Percentiles rank a stretch among this genome's conserved stretches.
phyloP scores from a whole-genome alignment of 257 asterid genomes.

The Rauvolfia tetraphylla region DNA sequence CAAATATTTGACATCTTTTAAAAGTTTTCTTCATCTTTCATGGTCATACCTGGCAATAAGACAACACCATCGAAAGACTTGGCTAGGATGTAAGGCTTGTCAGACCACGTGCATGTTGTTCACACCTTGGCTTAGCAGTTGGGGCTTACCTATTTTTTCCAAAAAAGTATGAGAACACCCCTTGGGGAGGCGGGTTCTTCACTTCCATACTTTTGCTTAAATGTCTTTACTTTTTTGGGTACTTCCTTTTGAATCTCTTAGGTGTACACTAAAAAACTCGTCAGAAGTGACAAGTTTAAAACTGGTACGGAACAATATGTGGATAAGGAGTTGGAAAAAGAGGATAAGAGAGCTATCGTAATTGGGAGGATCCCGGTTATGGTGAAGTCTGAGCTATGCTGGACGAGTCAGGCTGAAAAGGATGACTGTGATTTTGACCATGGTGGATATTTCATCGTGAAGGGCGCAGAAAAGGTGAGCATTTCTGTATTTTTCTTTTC shows the following conservation, averaged over 20 bases:
- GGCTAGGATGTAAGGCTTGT: not conserved
- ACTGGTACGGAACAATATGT: constrained; percentile 55
- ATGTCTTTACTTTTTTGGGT: not conserved
- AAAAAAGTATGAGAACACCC: not conserved
- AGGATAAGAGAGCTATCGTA: constrained; percentile 30
- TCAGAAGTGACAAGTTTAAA: constrained; percentile 74
- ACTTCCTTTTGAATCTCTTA: constrained; percentile 24
- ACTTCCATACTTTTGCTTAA: not conserved
- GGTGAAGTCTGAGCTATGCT: constrained; percentile 79
- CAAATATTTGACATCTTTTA: not conserved
- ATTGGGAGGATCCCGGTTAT: constrained; percentile 88
- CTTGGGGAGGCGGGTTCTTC: too few species aligned
- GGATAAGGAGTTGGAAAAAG: constrained; percentile 41
- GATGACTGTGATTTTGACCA: constrained; percentile 78
- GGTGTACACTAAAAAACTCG: constrained; percentile 64
- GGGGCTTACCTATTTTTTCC: not conserved
- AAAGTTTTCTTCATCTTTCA: not conserved
- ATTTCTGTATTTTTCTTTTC: constrained; percentile 5
- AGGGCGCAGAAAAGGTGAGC: constrained; percentile 96
- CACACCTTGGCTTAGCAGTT: not conserved
- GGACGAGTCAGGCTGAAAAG: constrained; percentile 51
- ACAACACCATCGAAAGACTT: not conserved
- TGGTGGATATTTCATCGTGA: constrained; percentile 88
- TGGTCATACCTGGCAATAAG: not conserved
- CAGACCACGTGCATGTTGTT: not conserved